phyloP scores from a whole-genome alignment of 2,329 filamentous ascomycete species.

The Teratosphaeria destructans region DNA sequence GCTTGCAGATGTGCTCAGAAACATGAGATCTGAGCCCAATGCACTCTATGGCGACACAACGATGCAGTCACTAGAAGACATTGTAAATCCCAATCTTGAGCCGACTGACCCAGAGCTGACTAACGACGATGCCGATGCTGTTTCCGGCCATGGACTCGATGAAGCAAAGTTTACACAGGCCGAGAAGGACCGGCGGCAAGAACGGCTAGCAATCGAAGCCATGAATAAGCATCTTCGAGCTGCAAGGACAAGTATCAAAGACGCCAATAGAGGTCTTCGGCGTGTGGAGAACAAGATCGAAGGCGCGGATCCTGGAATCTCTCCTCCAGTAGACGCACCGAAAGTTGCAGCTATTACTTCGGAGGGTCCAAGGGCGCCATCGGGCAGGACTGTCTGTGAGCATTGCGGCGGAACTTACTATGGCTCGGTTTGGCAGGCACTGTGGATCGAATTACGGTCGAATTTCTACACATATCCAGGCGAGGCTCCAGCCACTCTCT shows the following conservation, averaged over 20 bases:
- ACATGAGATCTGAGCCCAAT: slow-evolving; percentile 24
- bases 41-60: slow-evolving; percentile 35
- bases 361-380: not conserved
- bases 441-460: slow-evolving; percentile 20
- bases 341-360: not conserved
- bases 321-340: not conserved
- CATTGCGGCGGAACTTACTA: slow-evolving; percentile 17
- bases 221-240: slow-evolving; percentile 32
- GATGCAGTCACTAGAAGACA: slow-evolving; percentile 37
- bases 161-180: slow-evolving; percentile 24
- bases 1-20: slow-evolving; percentile 31
- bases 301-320: slow-evolving; percentile 2
- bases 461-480: slow-evolving; percentile 18
- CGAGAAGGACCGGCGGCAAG: slow-evolving; percentile 32
- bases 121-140: slow-evolving; percentile 7
- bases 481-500: slow-evolving; percentile 3
- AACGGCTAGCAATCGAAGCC: slow-evolving; percentile 30
- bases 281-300: slow-evolving; percentile 33
- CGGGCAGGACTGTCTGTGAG: slow-evolving; percentile 8
- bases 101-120: slow-evolving; percentile 14
- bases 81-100: slow-evolving; percentile 26
- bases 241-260: slow-evolving; percentile 33
- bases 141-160: not conserved
- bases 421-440: slow-evolving; percentile 16
- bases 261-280: slow-evolving; percentile 33